Base-by-base conservation (phyloP, 208 protist species). In the Trypanosoma cruzi region DNA sequence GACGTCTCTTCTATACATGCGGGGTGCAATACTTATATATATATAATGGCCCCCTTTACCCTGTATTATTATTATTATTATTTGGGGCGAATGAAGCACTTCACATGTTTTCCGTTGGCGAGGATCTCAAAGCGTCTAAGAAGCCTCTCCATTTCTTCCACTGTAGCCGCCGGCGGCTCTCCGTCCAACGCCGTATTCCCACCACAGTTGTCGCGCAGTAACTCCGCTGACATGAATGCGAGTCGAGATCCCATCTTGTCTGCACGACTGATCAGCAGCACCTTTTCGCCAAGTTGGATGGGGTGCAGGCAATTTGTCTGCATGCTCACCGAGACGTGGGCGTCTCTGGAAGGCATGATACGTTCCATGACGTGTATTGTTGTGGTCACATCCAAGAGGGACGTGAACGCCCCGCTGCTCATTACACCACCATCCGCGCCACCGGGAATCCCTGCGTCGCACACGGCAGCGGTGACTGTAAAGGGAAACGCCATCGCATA, bases 201-300 rank as follows among this genome's bases (percentile, higher is more conserved):
- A 36, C 20, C 18, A 28, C 2, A 13, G 0, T 18, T 66, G 42
- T 68, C 48, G 22, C 40, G 69, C 20, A 68, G n/a, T 5, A 75
- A 42, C 37, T 89, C 72, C 7, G 86, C 80, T 59, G 79, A 80
- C 71, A 82, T 84, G 67, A 86, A 95, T 37, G 81, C 81, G 31
- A 95, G 52, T n/a, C 83, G 74, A 61, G 87, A 89, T 8, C 89
- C 86, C 28, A 91, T 69, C 71, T 90, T 90, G 56, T 91, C 85
- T 32, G 91, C 82, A 8, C 66, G 73, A 63, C 76, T 86, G 26
- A 92, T 74, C 42, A 95, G 50, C 24, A 91, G 70, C 11, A 84
- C 37, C 44, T 65, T 68, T 28, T 88, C 83, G 18, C 81, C 85
- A 37, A 75, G 75, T 10, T 28, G 48, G 31, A 93, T 68, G n/a